Base-by-base conservation (phyloP, 78 protist species). In the Speleostelium caveatum region DNA sequence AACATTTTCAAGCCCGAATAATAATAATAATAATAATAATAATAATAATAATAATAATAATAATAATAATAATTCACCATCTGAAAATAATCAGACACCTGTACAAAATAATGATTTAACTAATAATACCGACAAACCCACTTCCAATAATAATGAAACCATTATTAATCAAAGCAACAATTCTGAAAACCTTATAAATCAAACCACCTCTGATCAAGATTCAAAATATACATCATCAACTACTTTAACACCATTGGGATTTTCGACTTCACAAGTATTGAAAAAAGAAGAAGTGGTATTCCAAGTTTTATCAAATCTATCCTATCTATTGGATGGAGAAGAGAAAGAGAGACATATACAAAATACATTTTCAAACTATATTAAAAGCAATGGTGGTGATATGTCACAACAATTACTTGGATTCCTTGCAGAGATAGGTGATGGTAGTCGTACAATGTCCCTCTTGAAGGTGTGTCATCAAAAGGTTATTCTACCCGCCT, bases 241-340 rank as follows among this genome's bases (percentile, higher is more conserved):
- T 26, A 83, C 91, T 17, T 32, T 83, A 24, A 83, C 91, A 38
- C 39, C 79, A 42, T 30, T 32, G 24, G 91, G 91, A 21, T 65
- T 83, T 53, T 30, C 79, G 28, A 83, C 91, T 0, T 42, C 91
- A 3, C 80, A 71, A 59, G 91, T 83, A 0, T 55, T 83, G 42
- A 83, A 69, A 58, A 83, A 83, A 45, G 91, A 83, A 59, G 91
- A 83, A 39, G 91, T 83, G 19, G 79, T 83, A 1, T 51, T 56
- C 21, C 91, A 83, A 39, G 79, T 83, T 10, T 42, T 83, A 24
- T 26, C 63, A 1, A 59, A 33, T 12, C 39, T 83, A 36, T 71
- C 79, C 7, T 35, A 49, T 32, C 10, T 83, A 21, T 74, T 83
- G 7, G 91, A 83, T 42, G 91, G 91, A 5, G 58, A 73, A 19